Conservation (phyloP, 441 rosid species). For the Pelargonium cotyledonis region DNA sequence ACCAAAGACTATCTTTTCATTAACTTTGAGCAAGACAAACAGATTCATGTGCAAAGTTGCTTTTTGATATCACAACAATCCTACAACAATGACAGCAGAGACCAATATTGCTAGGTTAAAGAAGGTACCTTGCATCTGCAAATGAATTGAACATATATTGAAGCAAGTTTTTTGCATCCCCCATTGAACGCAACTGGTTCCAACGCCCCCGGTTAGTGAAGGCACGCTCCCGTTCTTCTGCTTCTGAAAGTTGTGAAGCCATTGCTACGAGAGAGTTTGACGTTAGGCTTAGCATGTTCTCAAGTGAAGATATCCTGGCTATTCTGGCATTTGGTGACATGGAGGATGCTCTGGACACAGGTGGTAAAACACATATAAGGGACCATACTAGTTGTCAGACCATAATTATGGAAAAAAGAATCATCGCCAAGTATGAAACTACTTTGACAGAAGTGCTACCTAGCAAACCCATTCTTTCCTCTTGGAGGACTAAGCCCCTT, state of each 20-base stretch:
- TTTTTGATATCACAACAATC: neutral
- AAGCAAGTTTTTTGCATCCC: conserved; percentile 92
- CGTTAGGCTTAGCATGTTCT: conserved; percentile 85
- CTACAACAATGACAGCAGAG: neutral
- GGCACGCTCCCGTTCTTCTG: conserved; percentile 89
- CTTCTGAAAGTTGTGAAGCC: conserved; percentile 99
- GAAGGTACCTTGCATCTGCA: conserved; percentile 70
- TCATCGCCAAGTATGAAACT: neutral
- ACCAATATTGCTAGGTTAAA: conserved; percentile 7
- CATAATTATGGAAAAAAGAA: neutral
- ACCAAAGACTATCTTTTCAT: neutral
- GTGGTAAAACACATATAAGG: conserved; percentile 9
- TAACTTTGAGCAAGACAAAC: neutral
- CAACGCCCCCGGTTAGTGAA: conserved; percentile 89
- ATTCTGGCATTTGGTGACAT: conserved; percentile 87
- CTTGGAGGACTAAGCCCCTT: conserved; percentile 91
- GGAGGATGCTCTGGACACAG: conserved; percentile 73
- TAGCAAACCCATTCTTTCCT: conserved; percentile 84
- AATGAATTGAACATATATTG: conserved; percentile 90
- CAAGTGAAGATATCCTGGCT: conserved; percentile 82
- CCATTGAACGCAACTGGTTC: conserved; percentile 98
- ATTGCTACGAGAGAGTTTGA: conserved; percentile 89
- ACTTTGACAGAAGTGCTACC: conserved; percentile 36
- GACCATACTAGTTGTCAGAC: too few species aligned
- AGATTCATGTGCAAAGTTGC: conserved; percentile 2